Evolutionary conservation across 805 yeast genomes (phyloP).

Genomic region (Metschnikowia cubensis): DNA sequence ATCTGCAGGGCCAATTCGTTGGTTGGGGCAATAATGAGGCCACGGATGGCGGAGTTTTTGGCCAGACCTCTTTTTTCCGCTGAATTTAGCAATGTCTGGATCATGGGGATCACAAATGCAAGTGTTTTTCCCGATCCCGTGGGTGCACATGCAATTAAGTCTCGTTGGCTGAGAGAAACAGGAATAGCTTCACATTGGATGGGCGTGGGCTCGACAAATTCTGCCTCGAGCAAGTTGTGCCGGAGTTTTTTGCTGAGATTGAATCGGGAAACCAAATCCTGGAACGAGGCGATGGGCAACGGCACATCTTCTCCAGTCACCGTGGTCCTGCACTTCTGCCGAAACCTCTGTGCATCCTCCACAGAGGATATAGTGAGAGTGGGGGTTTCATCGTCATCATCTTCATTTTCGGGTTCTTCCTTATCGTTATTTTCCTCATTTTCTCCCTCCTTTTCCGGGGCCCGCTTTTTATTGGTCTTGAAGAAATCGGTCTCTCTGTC

Average conservation of each 20-base stretch:
- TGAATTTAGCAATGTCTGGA: slow-evolving; percentile 45
- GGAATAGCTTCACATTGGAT: slow-evolving; percentile 93
- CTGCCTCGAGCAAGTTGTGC: slow-evolving; percentile 60
- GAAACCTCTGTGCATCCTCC: slow-evolving; percentile 57
- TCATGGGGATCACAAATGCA: slow-evolving; percentile 79
- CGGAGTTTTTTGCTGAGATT: slow-evolving; percentile 56
- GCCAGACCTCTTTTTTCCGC: slow-evolving; percentile 9
- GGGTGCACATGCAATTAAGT: slow-evolving; percentile 91
- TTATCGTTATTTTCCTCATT: slow-evolving; percentile 12
- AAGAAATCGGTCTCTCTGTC: slow-evolving; percentile 83
- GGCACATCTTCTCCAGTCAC: slow-evolving; percentile 84
- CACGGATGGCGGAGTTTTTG: slow-evolving; percentile 54
- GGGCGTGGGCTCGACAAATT: slow-evolving; percentile 84
- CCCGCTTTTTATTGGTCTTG: slow-evolving; percentile 25
- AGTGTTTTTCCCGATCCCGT: slow-evolving; percentile 98
- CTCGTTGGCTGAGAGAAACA: slow-evolving; percentile 60
- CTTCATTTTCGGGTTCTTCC: slow-evolving; percentile 15
- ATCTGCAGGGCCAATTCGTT: slow-evolving; percentile 91
- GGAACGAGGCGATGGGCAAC: slow-evolving; percentile 86
- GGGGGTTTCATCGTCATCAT: slow-evolving; percentile 23
- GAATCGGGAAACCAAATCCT: slow-evolving; percentile 70
- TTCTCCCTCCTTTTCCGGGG: neutral
- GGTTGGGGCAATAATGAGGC: slow-evolving; percentile 87
- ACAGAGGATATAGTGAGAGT: slow-evolving; percentile 41
- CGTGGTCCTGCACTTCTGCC: slow-evolving; percentile 62